Base-by-base conservation (phyloP, 1,284 basidiomycete genomes). In the Trametes sp. region DNA sequence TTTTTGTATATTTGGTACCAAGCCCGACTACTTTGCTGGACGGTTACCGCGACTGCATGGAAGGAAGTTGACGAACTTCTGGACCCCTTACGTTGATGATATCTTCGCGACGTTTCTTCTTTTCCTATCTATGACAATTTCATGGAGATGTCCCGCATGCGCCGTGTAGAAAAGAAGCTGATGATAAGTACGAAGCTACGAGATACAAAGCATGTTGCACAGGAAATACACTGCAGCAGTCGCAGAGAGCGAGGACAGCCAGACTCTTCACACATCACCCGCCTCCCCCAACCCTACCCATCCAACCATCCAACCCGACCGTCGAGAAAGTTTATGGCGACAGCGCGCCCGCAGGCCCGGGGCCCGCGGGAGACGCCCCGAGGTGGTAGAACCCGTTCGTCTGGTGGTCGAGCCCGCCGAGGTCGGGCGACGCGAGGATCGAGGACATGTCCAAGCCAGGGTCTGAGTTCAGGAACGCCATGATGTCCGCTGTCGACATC, bases 381-480 rank as follows among this genome's bases (percentile, higher is more conserved):
- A 67, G 28, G 26, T 62, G 59, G 41, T 63, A 69, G 28, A 67
- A 69, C 61, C 61, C 65, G 42, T 61, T 61, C 55, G 54, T 23
- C 21, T 41, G 57, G 16, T 54, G 61, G 44, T 59, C 62, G 33
- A 56, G 35, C 46, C 50, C 44, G n/a, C 54, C 59, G 2, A 65
- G 21, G 46, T 68, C 59, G 19, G 74, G 73, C 46, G 72, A 74
- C 69, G 72, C 73, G 50, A 75, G 54, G 31, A 75, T 57, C 61
- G 72, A 66, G 36, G 69, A 59, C 68, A 79, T 73, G 57, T 78
- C 77, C 46, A 79, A 70, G 29, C 62, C 59, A 5, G 72, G 70
- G 48, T 77, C 78, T 49, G 63, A 58, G 49, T 69, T 74, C 61
- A 80, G 72, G 61, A 80, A 70, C 42, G 77, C 75, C 67, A 79